Evolutionary conservation across 2,329 filamentous ascomycete species (phyloP).

Genomic region (Beauveria australis): DNA sequence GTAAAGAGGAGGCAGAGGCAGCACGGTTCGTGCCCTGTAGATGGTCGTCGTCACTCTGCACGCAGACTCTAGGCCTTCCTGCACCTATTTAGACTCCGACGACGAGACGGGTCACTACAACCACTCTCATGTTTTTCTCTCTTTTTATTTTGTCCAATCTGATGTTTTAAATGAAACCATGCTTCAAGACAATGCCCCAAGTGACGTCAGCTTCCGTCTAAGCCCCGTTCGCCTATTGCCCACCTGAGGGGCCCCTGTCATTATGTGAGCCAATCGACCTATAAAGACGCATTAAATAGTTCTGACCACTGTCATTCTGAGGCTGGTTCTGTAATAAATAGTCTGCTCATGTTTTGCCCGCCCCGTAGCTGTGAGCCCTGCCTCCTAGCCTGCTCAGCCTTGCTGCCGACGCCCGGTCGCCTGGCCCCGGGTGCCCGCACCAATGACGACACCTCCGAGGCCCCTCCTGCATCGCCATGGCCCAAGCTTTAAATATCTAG

Average conservation of each 20-base stretch:
- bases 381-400: background rate
- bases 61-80: no score
- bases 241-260: no score
- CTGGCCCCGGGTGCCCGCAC: background rate
- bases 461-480: background rate
- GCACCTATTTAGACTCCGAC: no score
- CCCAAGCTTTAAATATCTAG: background rate
- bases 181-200: no score
- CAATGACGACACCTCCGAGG: background rate
- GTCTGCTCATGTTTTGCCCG: background rate
- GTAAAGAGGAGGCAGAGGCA: no score
- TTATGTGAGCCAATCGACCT: background rate
- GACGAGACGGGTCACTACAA: no score
- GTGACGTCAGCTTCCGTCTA: background rate
- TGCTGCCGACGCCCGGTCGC: background rate
- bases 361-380: background rate
- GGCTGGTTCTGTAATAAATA: background rate
- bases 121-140: no score
- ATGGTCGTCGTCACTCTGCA: no score
- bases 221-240: background rate
- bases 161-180: no score
- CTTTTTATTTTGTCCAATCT: no score
- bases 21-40: no score
- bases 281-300: background rate
- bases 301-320: background rate